Base-by-base conservation (phyloP, 2,329 filamentous ascomycete genomes). In the Aspergillus ochraceoroseus region DNA sequence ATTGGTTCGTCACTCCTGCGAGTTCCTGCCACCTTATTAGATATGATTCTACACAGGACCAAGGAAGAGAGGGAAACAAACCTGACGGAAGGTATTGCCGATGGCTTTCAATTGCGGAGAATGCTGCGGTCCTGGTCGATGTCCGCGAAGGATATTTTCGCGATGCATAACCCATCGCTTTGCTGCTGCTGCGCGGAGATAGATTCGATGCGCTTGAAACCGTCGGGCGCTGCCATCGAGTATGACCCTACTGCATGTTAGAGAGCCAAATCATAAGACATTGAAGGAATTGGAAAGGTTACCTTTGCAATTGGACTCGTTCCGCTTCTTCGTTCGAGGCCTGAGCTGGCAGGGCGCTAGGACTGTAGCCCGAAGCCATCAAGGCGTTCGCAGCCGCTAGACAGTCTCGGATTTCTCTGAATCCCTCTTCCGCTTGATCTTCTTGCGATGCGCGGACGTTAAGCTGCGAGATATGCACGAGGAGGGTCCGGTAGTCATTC, bases 401-500 rank as follows among this genome's bases (percentile, higher is more conserved):
- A 54, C 75, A 78, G 52, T 78, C 72, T 40, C 76, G 70, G 27
- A 82, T 66, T 17, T 80, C 61, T 17, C 68, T 67, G 54, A 77
- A 81, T 41, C 78, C 79, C 47, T 79, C 73, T 45, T 77, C 72
- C 51, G 76, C 71, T 57, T 73, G 73, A 47, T 80, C 75, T 38
- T 77, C 74, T 27, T 72, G 64, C 3, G 72, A 67, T 19, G 72
- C 68, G 13, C 68, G 67, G 18, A 70, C 66, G 43, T 72, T 70
- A 43, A 77, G 70, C 45, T 76, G 69, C 19, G 71, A 68, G 41
- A 82, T 76, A 56, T 79, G 76, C 47, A 74, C 61, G 48, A 80
- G 74, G 3, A 81, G 63, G 41, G 75, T 77, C 38, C 77, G 75
- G 57, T 78, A 82, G 63, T 82, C 79, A 48, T 73, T 73, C 66